phyloP scores from a whole-genome alignment of 768 basidiomycete genomes.

The Termitomyces heimii region DNA sequence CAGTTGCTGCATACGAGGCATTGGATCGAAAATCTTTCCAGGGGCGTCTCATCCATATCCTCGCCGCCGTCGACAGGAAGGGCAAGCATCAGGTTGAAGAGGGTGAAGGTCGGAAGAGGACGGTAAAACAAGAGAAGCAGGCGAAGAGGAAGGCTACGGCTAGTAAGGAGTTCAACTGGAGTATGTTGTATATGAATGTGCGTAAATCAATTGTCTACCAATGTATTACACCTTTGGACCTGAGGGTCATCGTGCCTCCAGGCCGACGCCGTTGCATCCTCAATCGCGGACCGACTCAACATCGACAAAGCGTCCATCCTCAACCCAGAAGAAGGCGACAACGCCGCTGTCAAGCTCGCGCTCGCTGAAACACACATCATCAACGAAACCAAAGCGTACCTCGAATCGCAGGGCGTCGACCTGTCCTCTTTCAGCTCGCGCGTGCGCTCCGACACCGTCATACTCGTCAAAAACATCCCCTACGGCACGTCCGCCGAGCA shows the following conservation, averaged over 20 bases:
- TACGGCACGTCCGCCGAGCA: conserved; percentile 76
- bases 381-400: conserved; percentile 87
- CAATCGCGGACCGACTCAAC: conserved; percentile 84
- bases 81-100: conserved; percentile 38
- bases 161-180: conserved; percentile 86
- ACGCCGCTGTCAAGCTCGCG: conserved; percentile 90
- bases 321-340: conserved; percentile 69
- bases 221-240: conserved; percentile 10
- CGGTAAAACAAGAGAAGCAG: conserved; percentile 54
- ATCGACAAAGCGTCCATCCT: conserved; percentile 85
- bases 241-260: conserved; percentile 24
- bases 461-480: conserved; percentile 96
- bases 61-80: conserved; percentile 74
- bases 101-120: conserved; percentile 37
- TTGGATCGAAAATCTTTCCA: conserved; percentile 86
- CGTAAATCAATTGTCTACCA: conserved; percentile 26
- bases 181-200: conserved; percentile 96
- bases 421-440: conserved; percentile 50
- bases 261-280: conserved; percentile 92
- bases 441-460: conserved; percentile 67
- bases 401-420: conserved; percentile 71
- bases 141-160: conserved; percentile 61
- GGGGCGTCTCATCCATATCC: conserved; percentile 85
- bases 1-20: conserved; percentile 64
- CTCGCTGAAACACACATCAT: conserved; percentile 96